phyloP scores from a whole-genome alignment of 306 rosid species.

The Neltuma alba region DNA sequence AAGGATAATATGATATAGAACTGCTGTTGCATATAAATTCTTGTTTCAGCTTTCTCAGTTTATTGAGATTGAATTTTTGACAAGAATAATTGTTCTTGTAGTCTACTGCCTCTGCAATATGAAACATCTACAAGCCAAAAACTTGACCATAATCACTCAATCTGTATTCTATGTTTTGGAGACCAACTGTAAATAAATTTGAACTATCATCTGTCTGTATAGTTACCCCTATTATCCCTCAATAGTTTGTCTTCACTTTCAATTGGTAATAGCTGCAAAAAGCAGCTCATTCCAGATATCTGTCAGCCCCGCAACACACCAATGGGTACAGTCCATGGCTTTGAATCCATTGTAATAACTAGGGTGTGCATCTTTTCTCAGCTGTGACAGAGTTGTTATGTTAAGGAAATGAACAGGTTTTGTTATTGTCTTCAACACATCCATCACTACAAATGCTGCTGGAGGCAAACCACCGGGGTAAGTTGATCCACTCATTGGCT shows the following conservation, averaged over 20 bases:
- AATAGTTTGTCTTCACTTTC: not conserved
- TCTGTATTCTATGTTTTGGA: not conserved
- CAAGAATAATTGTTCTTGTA: not conserved
- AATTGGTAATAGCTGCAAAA: conserved; percentile 29
- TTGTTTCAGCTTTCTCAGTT: not conserved
- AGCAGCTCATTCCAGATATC: conserved; percentile 77
- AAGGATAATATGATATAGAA: not conserved
- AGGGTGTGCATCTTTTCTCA: conserved; percentile 83
- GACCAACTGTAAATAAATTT: not conserved
- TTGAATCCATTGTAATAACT: conserved; percentile 50
- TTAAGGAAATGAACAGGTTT: conserved; percentile 56
- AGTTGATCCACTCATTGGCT: conserved; percentile 59
- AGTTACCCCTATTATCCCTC: not conserved
- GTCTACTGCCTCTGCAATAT: not conserved
- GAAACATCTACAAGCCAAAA: not conserved
- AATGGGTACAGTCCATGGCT: conserved; percentile 78
- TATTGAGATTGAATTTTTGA: conserved; percentile 15
- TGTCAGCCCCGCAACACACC: conserved; percentile 75
- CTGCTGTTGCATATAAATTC: not conserved
- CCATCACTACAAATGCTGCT: conserved; percentile 44
- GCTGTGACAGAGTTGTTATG: conserved; percentile 68
- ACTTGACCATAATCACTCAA: not conserved
- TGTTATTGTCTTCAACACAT: conserved; percentile 39
- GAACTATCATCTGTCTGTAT: not conserved
- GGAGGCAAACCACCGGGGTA: conserved; percentile 50